Evolutionary conservation across 495 filamentous ascomycete genomes (phyloP), one percentile per base, ranked within the genome.

Genomic region (Cryomyces antarcticus): DNA sequence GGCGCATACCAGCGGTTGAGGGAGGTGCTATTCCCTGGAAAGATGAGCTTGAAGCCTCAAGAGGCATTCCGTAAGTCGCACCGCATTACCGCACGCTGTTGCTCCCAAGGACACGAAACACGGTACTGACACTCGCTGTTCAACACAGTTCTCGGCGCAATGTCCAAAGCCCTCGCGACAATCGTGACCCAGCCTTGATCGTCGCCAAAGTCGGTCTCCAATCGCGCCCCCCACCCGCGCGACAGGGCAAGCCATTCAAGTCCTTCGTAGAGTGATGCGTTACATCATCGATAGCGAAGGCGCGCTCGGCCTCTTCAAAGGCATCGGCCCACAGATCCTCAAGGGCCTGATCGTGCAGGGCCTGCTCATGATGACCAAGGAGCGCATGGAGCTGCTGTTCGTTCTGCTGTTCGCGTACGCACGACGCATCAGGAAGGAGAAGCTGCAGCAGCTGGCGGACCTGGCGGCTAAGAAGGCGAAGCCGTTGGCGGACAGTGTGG

Each of bases 351-450:
- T 96, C 38, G 89, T 99, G 5, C 89, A 99, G 55, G 89, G 89
- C 42, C 65, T 96, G 39, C 64, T 99, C 27, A 99, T 99, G 89
- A 99, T 96, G 89, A 93, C 83, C 4, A 99, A 99, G 65, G 92
- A 99, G 62, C 73, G 85, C 44, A 81, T 96, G 67, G 89, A 96
- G 62, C 67, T 97, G 40, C 49, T 83, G 11, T 96, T 95, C 62
- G 63, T 96, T 49, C 59, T 93, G 13, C 71, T 97, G 17, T 86
- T 93, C 60, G 72, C 79, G 45, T 89, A 84, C 52, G 43, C 93
- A 46, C 71, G 73, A 40, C 74, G 75, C 50, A 46, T 95, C 41
- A 71, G 72, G 53, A 69, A 73, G 35, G 66, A 81, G 50, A 77
- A 82, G 58, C 65, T 95, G 31, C 62, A 71, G 45, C 82, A 79